Conservation (phyloP, 2,329 filamentous ascomycete genomes). For the Blumeria graminis region DNA sequence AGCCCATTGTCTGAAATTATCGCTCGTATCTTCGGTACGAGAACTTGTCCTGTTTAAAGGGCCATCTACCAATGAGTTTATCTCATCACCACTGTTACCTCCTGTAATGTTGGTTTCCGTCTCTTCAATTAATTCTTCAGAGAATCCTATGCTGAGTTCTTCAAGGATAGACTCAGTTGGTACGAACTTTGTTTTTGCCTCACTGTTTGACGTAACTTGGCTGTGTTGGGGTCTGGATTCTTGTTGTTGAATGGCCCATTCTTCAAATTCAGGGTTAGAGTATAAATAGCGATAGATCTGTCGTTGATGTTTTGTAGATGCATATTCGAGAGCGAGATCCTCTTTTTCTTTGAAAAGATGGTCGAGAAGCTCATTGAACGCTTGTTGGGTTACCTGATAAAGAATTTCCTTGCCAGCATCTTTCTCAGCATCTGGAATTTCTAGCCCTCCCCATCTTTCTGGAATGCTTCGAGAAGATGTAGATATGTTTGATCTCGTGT, state of each 20-base stretch:
- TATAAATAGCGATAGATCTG: constrained; percentile 28
- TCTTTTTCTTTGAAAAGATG: constrained; percentile 64
- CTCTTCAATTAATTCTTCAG: no score
- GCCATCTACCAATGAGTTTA: no score
- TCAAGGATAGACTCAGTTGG: no score
- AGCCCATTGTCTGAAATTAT: no score
- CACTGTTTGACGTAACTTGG: no score
- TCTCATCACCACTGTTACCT: no score
- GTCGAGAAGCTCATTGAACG: constrained; percentile 80
- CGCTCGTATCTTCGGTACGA: no score
- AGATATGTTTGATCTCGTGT: constrained; percentile 46
- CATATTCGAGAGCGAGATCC: constrained; percentile 44
- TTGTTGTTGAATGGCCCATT: constrained; percentile 8
- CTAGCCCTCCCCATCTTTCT: constrained; percentile 54
- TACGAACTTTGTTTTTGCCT: no score
- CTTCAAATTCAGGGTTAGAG: constrained; percentile 18
- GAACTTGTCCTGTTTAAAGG: no score
- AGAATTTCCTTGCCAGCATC: constrained; percentile 55
- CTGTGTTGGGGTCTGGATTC: no score
- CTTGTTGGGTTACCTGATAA: constrained; percentile 77
- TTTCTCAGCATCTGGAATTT: constrained; percentile 54
- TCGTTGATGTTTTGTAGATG: constrained; percentile 35
- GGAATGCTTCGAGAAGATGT: constrained; percentile 48
- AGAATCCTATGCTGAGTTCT: no score
- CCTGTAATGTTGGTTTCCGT: no score